Conservation (phyloP, 768 basidiomycete genomes). For the Asterophora lycoperdoides region DNA sequence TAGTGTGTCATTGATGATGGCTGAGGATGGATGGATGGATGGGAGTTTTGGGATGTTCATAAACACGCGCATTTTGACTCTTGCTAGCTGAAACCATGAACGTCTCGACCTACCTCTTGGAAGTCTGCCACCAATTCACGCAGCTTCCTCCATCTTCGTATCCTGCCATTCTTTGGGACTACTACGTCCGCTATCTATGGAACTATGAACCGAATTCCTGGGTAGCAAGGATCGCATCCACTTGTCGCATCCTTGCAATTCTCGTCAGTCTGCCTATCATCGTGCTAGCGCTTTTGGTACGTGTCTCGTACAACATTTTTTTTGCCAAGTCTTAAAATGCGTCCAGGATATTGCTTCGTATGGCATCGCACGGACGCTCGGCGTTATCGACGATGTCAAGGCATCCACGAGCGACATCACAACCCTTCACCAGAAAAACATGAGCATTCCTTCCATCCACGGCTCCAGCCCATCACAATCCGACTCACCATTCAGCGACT, state of each 20-base stretch:
- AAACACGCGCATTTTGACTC: background rate
- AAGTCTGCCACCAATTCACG: constrained; percentile 25
- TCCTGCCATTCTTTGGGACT: constrained; percentile 49
- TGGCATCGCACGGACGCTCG: constrained; percentile 77
- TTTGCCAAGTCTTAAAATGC: constrained; percentile 5
- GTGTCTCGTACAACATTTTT: constrained; percentile 22
- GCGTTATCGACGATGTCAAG: constrained; percentile 69
- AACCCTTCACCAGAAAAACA: constrained; percentile 29
- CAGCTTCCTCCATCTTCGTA: constrained; percentile 31
- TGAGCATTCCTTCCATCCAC: constrained; percentile 28
- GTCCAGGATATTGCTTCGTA: constrained; percentile 75
- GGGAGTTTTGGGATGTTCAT: too few relatives aligned
- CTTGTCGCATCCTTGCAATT: constrained; percentile 62
- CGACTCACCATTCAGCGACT: constrained; percentile 23
- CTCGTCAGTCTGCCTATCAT: constrained; percentile 62
- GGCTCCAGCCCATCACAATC: constrained; percentile 24
- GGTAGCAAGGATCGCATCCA: constrained; percentile 61
- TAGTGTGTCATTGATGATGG: too few relatives aligned
- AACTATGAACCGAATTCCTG: constrained; percentile 60
- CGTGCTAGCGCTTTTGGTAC: constrained; percentile 48
- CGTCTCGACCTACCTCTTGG: constrained; percentile 26
- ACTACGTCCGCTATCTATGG: constrained; percentile 62
- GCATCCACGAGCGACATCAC: constrained; percentile 65
- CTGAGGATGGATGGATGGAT: too few relatives aligned
- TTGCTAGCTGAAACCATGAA: constrained; percentile 31